Conservation (phyloP, 495 filamentous ascomycete genomes). For the Entonaema liquescens region DNA sequence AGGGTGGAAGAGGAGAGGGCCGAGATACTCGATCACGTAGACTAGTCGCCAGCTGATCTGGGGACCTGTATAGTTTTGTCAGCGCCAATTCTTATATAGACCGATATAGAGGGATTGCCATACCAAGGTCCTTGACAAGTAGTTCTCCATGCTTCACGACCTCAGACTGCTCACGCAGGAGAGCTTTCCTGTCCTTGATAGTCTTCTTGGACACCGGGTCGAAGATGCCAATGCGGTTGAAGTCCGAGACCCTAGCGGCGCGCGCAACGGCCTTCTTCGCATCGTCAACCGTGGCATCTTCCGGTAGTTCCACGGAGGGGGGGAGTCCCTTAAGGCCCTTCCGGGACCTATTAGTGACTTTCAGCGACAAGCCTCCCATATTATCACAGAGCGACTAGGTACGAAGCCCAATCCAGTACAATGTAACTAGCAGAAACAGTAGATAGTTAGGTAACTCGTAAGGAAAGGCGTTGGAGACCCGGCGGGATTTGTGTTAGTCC, state of each 20-base stretch:
- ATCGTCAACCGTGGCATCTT: slow-evolving; percentile 68
- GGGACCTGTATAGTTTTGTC: slow-evolving; percentile 64
- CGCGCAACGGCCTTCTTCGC: slow-evolving; percentile 59
- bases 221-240: slow-evolving; percentile 72
- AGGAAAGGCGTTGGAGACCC: background rate
- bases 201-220: slow-evolving; percentile 73
- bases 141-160: slow-evolving; percentile 75
- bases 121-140: slow-evolving; percentile 94
- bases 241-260: slow-evolving; percentile 56
- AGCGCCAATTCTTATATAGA: background rate
- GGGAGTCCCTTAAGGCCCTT: slow-evolving; percentile 77
- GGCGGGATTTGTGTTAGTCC: background rate
- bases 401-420: background rate
- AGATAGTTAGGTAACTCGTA: background rate
- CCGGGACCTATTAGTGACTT: slow-evolving; percentile 54
- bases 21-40: slow-evolving; percentile 93
- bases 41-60: slow-evolving; percentile 95
- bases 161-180: slow-evolving; percentile 67
- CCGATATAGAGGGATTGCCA: slow-evolving; percentile 29
- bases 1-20: slow-evolving; percentile 90
- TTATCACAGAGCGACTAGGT: slow-evolving; percentile 2
- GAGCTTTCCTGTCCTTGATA: slow-evolving; percentile 63
- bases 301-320: slow-evolving; percentile 66
- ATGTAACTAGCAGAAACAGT: slow-evolving; percentile 6
- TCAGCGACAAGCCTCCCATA: slow-evolving; percentile 53